phyloP scores from a whole-genome alignment of 2,329 filamentous ascomycete genomes.

The Torrubiellomyces zombiae region DNA sequence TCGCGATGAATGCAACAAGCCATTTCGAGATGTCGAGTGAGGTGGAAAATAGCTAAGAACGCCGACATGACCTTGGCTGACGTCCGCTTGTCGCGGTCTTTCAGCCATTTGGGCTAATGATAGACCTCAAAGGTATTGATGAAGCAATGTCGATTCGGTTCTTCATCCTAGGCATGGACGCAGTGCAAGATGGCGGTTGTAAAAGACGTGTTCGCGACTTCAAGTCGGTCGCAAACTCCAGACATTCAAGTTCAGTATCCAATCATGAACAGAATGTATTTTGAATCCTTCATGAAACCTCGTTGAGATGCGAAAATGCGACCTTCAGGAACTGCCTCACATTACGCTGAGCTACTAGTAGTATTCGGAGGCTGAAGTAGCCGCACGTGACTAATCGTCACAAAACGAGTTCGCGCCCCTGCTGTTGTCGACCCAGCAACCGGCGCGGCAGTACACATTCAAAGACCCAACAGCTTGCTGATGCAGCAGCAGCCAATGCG shows the following conservation, averaged over 20 bases:
- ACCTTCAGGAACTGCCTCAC: too few relatives aligned
- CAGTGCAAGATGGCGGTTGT: too few relatives aligned
- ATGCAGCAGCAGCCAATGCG: too few relatives aligned
- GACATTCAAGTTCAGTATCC: too few relatives aligned
- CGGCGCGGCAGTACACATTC: constrained; percentile 5
- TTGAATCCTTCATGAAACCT: too few relatives aligned
- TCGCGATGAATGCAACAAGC: constrained; percentile 15
- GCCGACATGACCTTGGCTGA: constrained; percentile 17
- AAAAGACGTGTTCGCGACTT: too few relatives aligned
- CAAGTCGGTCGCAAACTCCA: too few relatives aligned
- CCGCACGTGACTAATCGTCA: constrained; percentile 10
- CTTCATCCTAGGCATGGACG: constrained; percentile 18
- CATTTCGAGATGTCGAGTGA: constrained; percentile 10
- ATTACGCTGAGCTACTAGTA: too few relatives aligned
- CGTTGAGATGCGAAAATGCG: too few relatives aligned
- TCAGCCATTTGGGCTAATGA: constrained; percentile 21
- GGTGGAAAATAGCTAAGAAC: constrained; percentile 14
- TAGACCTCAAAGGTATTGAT: constrained; percentile 13
- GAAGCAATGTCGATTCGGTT: constrained; percentile 10
- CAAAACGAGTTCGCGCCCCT: constrained; percentile 2
- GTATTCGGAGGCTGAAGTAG: too few relatives aligned
- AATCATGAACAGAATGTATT: too few relatives aligned
- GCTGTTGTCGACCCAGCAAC: constrained; percentile 10
- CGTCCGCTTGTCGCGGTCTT: constrained; percentile 13
- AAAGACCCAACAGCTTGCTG: too few relatives aligned